These are phyloP conservation scores for Lasiosphaeris hirsuta DNA, from an alignment of 495 filamentous ascomycete genomes.

Conservation along the genomic window DNA sequence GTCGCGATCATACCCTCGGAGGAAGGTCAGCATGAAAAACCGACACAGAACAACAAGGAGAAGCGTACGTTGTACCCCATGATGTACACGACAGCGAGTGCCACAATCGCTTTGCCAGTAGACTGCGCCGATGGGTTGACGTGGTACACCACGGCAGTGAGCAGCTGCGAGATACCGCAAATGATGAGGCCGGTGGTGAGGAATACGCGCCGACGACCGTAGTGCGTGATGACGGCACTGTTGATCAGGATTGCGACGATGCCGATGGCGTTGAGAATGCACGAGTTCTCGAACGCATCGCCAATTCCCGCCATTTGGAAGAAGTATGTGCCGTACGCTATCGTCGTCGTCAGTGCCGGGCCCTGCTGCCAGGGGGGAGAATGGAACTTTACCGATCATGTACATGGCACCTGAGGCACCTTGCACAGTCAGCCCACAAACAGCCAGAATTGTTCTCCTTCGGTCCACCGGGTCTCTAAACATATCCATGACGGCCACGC, in stretches of 20 bases:
- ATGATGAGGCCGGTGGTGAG: slow-evolving; percentile 45
- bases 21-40: background rate
- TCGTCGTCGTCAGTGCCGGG: slow-evolving; percentile 9
- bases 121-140: slow-evolving; percentile 41
- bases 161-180: slow-evolving; percentile 49
- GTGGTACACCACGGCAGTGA: slow-evolving; percentile 51
- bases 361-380: too few species aligned
- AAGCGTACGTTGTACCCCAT: slow-evolving; percentile 46
- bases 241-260: slow-evolving; percentile 52
- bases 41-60: background rate
- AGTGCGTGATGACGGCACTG: slow-evolving; percentile 46
- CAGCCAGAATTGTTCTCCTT: slow-evolving; percentile 1
- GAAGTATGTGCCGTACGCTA: slow-evolving; percentile 60
- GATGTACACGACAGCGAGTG: slow-evolving; percentile 50
- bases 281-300: slow-evolving; percentile 53
- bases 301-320: slow-evolving; percentile 58
- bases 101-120: slow-evolving; percentile 52
- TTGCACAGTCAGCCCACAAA: background rate
- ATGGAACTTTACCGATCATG: background rate
- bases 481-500: too few species aligned
- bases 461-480: background rate
- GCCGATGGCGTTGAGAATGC: slow-evolving; percentile 50
- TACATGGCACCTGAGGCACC: slow-evolving; percentile 6
- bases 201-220: slow-evolving; percentile 52
- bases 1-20: slow-evolving; percentile 40